phyloP scores from a whole-genome alignment of 2,329 filamentous ascomycete genomes.

The Rosellinia necatrix region DNA sequence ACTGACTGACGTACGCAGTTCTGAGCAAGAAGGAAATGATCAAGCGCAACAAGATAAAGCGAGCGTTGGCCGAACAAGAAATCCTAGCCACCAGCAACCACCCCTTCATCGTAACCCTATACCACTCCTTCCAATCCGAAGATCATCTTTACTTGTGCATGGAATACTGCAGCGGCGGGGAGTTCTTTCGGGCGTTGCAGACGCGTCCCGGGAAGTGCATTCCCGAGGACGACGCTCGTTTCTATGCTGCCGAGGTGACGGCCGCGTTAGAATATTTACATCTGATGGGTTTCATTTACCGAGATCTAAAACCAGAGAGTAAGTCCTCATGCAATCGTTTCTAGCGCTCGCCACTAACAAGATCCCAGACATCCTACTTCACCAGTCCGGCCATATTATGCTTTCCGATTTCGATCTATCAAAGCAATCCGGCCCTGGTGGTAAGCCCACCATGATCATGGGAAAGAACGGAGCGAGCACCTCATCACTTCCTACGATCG shows the following conservation, averaged over 20 bases:
- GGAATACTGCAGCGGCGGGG: conserved; percentile 98
- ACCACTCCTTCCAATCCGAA: conserved; percentile 98
- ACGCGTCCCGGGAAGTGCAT: conserved; percentile 97
- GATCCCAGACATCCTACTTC: conserved; percentile 82
- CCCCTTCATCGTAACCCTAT: conserved; percentile 97
- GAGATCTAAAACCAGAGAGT: conserved; percentile 98
- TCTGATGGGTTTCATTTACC: conserved; percentile 99
- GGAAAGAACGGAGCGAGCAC: conserved; percentile 86
- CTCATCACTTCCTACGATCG: conserved; percentile 90
- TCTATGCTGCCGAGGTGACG: conserved; percentile 97
- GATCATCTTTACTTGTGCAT: conserved; percentile 99
- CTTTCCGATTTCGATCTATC: conserved; percentile 98
- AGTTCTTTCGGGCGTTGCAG: conserved; percentile 96
- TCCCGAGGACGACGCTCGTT: conserved; percentile 92
- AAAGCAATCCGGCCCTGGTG: conserved; percentile 94
- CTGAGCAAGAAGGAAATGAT: conserved; percentile 99
- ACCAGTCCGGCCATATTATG: conserved; percentile 99
- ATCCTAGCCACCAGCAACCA: conserved; percentile 98
- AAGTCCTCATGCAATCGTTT: conserved; percentile 46
- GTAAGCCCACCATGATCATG: conserved; percentile 97
- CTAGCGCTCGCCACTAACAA: conserved; percentile 38
- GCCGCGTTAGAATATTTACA: conserved; percentile 96
- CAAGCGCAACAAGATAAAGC: conserved; percentile 99
- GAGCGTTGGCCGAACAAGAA: conserved; percentile 94
- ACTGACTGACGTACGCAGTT: conserved; percentile 60